Evolutionary conservation across 768 basidiomycete species (phyloP), one percentile per base, ranked within the genome.

Genomic region (Coprinopsis sp.): DNA sequence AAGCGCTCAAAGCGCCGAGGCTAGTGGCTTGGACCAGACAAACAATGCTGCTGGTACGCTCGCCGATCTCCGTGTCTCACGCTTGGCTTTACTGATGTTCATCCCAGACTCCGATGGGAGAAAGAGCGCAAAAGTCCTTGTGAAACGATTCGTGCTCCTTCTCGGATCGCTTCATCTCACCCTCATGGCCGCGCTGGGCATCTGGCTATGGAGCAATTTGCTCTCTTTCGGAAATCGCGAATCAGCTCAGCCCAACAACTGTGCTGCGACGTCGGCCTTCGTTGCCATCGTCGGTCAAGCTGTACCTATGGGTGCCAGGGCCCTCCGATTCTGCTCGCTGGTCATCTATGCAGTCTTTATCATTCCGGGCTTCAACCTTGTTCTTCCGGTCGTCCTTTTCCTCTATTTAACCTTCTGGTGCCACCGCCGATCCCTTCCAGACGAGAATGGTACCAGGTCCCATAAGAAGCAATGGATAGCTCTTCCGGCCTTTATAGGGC

Each of bases 241-340:
- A n/a, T n/a, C n/a, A n/a, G n/a, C n/a, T n/a, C n/a, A n/a, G n/a
- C n/a, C n/a, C n/a, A n/a, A n/a, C n/a, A n/a, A n/a, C n/a, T n/a
- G n/a, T n/a, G n/a, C n/a, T n/a, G n/a, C n/a, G n/a, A n/a, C n/a
- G n/a, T n/a, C 38, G 1, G 25, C 27, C 7, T 36, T 25, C 21
- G 19, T 46, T 16, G 8, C 12, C 11, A 49, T 49, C 41, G 21
- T 44, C 13, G 42, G 48, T 37, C n/a, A n/a, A 1, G 2, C 13
- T 6, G 25, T 49, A 16, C 7, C 48, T 3, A 18, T 37, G 4
- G 12, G 23, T 19, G 31, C 25, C 10, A 13, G 19, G 14, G 40
- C 33, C 8, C 48, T 49, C n/a, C 33, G 48, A 8, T 22, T 36
- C 4, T 24, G 27, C 24, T 49, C 33, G 23, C 24, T 49, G 8